Percentiles rank a stretch among this genome's conserved stretches.
These are phyloP conservation scores for Geotrichum citri-aurantii DNA, from an alignment of 1,139 yeast genomes.

Conservation along the genomic window DNA sequence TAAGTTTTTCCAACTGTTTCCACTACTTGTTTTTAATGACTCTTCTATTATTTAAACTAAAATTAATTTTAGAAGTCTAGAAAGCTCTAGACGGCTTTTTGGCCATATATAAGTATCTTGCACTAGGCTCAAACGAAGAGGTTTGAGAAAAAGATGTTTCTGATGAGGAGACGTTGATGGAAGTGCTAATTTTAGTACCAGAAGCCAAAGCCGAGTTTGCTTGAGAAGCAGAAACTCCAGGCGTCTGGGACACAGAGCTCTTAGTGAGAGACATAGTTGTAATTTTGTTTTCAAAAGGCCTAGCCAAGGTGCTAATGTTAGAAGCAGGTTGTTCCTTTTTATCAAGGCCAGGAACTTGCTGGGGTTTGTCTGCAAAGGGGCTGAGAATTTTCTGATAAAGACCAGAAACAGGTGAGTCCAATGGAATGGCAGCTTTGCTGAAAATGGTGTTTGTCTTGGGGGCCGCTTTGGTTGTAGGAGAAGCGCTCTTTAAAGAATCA, in stretches of 20 bases:
- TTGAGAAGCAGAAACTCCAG: background rate
- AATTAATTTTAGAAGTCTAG: background rate
- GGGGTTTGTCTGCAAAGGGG: background rate
- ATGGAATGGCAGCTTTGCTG: background rate
- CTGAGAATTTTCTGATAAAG: slow-evolving; percentile 12
- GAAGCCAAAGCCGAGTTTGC: background rate
- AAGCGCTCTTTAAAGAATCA: background rate
- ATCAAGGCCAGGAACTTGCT: background rate
- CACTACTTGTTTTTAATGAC: background rate
- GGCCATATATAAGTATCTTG: slow-evolving; percentile 1
- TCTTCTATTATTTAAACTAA: background rate
- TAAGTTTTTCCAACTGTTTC: no score
- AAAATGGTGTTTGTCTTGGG: background rate
- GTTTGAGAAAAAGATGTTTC: background rate
- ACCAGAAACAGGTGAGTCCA: slow-evolving; percentile 16
- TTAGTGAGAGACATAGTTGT: background rate
- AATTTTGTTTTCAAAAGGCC: background rate
- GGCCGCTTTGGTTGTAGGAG: background rate
- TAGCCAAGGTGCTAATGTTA: background rate
- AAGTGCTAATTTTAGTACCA: background rate
- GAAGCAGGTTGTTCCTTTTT: background rate
- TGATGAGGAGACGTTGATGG: background rate
- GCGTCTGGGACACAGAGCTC: background rate
- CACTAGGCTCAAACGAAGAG: background rate
- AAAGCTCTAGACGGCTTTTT: background rate